These are phyloP conservation scores for Chaetomiaceae sp. DNA, from an alignment of 2,329 filamentous ascomycete species.

Conservation along the genomic window DNA sequence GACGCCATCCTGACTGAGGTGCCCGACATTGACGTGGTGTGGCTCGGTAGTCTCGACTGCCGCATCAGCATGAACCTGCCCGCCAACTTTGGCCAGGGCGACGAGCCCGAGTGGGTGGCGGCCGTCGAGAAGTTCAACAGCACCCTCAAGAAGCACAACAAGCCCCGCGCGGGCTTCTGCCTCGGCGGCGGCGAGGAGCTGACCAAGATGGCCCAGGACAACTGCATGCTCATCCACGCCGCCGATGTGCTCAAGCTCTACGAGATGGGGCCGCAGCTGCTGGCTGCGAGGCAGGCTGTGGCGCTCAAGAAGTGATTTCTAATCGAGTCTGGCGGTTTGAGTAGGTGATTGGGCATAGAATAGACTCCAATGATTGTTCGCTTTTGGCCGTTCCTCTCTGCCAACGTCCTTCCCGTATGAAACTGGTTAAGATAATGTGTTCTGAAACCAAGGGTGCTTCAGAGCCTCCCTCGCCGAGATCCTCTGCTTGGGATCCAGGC, in stretches of 20 bases:
- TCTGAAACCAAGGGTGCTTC: constrained; percentile 13
- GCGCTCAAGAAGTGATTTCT: constrained; percentile 3
- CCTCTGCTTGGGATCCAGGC: constrained; percentile 16
- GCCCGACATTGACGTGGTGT: constrained; percentile 44
- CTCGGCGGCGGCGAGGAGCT: constrained; percentile 3
- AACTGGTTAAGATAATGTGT: not conserved
- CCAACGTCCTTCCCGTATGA: too few relatives aligned
- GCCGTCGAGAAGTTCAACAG: constrained; percentile 36
- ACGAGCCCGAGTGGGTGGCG: constrained; percentile 40
- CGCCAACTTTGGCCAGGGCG: constrained; percentile 31
- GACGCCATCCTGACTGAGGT: constrained; percentile 44
- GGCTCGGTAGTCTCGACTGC: constrained; percentile 43
- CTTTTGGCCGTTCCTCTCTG: too few relatives aligned
- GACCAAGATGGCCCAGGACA: constrained; percentile 12
- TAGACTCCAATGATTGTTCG: too few relatives aligned
- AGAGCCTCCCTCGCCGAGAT: constrained; percentile 18
- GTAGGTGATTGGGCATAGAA: too few relatives aligned
- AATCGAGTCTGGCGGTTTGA: not conserved
- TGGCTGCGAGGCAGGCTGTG: constrained; percentile 13
- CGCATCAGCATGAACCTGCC: constrained; percentile 42
- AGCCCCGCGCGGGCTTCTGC: constrained; percentile 31
- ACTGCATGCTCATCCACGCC: constrained; percentile 12
- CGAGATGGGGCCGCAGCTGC: constrained; percentile 10
- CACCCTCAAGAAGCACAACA: constrained; percentile 44
- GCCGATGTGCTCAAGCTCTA: constrained; percentile 18